phyloP scores from a whole-genome alignment of 2,329 filamentous ascomycete genomes.

The Penicillium sclerotigenum region DNA sequence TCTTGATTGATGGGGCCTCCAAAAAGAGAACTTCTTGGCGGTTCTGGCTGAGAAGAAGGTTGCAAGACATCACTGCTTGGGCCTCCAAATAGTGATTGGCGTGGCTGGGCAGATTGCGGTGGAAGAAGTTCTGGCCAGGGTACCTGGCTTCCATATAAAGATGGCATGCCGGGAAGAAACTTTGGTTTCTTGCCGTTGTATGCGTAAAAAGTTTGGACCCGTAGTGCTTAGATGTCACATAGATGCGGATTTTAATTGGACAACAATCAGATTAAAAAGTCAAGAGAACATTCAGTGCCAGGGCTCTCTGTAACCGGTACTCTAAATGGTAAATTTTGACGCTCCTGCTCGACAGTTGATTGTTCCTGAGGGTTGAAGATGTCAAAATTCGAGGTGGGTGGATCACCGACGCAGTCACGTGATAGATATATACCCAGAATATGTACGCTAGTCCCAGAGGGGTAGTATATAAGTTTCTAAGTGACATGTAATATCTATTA shows the following conservation, averaged over 20 bases:
- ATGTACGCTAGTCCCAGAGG: not conserved
- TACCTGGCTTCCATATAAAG: slow-evolving; percentile 18
- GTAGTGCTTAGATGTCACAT: not conserved
- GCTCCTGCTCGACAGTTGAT: not conserved
- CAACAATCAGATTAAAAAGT: not conserved
- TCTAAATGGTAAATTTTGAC: not conserved
- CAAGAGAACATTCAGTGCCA: not conserved
- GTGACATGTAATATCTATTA: not conserved
- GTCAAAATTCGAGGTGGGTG: slow-evolving; percentile 9
- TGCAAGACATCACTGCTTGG: slow-evolving; percentile 26
- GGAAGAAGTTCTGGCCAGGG: slow-evolving; percentile 21
- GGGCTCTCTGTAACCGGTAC: accelerated
- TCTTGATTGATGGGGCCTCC: slow-evolving; percentile 27
- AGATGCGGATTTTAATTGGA: not conserved
- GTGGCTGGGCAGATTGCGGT: slow-evolving; percentile 20
- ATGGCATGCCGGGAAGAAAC: slow-evolving; percentile 28
- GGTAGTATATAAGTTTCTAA: not conserved
- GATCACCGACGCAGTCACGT: not conserved
- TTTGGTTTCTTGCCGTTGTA: not conserved
- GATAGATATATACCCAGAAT: not conserved
- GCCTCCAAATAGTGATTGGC: slow-evolving; percentile 20
- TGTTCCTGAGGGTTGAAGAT: not conserved
- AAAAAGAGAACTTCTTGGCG: slow-evolving; percentile 26
- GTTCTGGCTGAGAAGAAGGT: slow-evolving; percentile 31
- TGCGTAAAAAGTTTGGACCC: not conserved